These are phyloP conservation scores for Achlya hypogyna DNA, from an alignment of 352 stramenopile species.

Conservation along the genomic window DNA sequence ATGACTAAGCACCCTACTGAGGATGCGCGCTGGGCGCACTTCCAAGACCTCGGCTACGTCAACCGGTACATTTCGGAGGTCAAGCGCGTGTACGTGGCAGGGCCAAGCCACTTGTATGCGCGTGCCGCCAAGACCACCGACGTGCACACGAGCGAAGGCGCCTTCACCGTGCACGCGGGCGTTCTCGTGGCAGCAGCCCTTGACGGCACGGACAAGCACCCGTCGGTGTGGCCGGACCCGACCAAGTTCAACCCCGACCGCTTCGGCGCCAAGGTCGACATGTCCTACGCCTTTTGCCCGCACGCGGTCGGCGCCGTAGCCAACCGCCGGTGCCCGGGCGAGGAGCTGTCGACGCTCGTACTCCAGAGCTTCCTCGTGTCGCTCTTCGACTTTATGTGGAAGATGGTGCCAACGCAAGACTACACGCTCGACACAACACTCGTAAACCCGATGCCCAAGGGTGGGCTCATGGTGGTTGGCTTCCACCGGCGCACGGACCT, in stretches of 20 bases:
- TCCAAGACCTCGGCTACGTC: constrained; percentile 11
- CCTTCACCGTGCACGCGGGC: neutral
- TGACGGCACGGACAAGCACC: neutral
- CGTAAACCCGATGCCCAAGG: neutral
- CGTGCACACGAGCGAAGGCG: neutral
- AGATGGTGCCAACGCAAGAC: constrained; percentile 10
- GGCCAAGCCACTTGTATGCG: constrained; percentile 6
- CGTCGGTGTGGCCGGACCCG: neutral
- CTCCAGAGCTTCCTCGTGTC: neutral
- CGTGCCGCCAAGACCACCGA: neutral
- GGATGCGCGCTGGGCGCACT: constrained; percentile 2
- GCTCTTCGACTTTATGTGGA: constrained; percentile 16
- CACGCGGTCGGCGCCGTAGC: neutral
- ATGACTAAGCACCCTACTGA: neutral
- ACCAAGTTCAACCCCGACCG: constrained; percentile 6
- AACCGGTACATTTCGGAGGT: constrained; percentile 11
- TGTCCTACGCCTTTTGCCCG: neutral
- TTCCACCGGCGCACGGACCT: neutral
- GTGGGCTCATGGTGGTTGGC: constrained; percentile 8
- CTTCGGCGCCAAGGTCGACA: neutral
- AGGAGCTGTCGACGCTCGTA: neutral
- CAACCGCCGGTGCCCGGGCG: neutral
- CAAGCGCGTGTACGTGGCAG: constrained; percentile 13
- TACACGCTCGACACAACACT: neutral
- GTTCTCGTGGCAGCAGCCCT: neutral